Evolutionary conservation across 139 green algal genomes (phyloP).

Genomic region (Dunaliella sp.): DNA sequence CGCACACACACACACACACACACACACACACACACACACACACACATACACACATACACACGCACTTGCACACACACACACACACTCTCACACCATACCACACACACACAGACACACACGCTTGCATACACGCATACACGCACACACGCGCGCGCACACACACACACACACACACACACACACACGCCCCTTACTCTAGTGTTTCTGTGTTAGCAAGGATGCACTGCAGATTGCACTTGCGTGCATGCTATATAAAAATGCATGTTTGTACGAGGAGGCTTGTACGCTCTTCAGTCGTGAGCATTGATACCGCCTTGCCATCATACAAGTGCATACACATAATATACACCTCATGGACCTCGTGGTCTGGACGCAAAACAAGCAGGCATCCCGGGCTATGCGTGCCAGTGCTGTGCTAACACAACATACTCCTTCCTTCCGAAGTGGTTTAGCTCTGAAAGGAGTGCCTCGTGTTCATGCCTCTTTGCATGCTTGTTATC

Average conservation of each 20-base stretch:
- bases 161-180: neutral
- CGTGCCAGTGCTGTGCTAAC: too few relatives aligned
- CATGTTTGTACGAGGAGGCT: neutral
- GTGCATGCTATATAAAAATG: neutral
- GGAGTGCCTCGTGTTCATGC: too few relatives aligned
- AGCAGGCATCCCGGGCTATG: too few relatives aligned
- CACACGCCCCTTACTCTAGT: too few relatives aligned
- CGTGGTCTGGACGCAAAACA: too few relatives aligned
- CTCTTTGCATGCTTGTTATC: neutral
- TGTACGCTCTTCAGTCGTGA: too few relatives aligned
- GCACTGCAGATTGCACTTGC: neutral
- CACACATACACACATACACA: neutral
- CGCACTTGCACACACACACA: neutral
- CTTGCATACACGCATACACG: neutral
- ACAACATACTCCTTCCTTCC: too few relatives aligned
- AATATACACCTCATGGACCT: too few relatives aligned
- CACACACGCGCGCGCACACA: neutral
- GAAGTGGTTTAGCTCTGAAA: too few relatives aligned
- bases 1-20: neutral
- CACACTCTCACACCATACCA: neutral
- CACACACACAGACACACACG: neutral
- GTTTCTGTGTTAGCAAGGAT: too few relatives aligned
- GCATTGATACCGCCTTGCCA: too few relatives aligned
- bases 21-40: neutral
- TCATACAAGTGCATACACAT: neutral